Evolutionary conservation across 2,329 filamentous ascomycete species (phyloP), one percentile per base, ranked within the genome.

Genomic region (Escovopsis sp.): DNA sequence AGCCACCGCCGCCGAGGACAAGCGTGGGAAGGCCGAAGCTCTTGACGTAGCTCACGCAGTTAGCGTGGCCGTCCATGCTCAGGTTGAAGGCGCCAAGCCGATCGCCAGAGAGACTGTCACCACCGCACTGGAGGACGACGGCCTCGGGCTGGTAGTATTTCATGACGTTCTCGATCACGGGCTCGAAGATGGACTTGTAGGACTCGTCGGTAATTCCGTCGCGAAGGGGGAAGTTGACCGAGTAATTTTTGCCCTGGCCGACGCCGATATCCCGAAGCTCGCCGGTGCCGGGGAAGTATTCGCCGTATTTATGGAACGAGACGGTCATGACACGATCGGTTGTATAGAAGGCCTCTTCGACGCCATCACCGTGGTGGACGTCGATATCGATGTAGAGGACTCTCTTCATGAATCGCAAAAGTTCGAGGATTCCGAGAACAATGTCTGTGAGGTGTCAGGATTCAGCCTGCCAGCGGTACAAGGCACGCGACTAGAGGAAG

Each of bases 301-400:
- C 86, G 57, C 91, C 89, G 60, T 94, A 96, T 59, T 96, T 95
- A 69, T 98, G 87, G 62, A 91, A 94, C 0, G 84, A 93, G 14
- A 91, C 79, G 0, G 87, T 94, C 72, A 94, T 88, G 50, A 94
- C 87, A 49, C 87, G 81, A 53, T 94, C 86, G 36, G 86, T 91
- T 11, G 85, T 89, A 61, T 89, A 91, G 57, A 94, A 94, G 3
- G 87, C 87, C 59, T 94, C 84, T 57, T 94, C 87, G 14, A 94
- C 87, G 48, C 87, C 87, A 55, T 94, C 87, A 42, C 87, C 87
- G 53, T 94, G 87, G 60, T 94, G 87, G 13, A 94, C 87, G 56
- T 94, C 87, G 47, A 94, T 94, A 55, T 94, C 87, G 60, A 98
- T 86, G 65, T 98, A 98, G 39, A 98, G 76, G n/a, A 98, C 89